A percentile compares a stretch with the other conserved stretches of the same genome.
These are phyloP conservation scores for Omphalotus olearius DNA, from an alignment of 1,284 basidiomycete species.

Conservation along the genomic window DNA sequence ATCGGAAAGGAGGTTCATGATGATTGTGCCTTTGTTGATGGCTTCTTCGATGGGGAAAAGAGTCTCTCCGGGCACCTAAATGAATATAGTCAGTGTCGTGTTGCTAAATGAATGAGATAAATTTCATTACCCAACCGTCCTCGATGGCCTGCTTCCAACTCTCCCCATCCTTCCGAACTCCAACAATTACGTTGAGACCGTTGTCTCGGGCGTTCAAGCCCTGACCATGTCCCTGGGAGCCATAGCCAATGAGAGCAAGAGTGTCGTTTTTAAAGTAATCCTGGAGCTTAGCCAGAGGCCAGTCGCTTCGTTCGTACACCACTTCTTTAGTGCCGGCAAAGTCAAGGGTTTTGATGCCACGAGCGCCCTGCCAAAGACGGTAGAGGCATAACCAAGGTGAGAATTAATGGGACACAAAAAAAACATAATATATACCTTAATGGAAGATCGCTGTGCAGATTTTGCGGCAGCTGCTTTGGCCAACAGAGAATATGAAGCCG, in stretches of 20 bases:
- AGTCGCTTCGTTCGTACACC: slow-evolving; percentile 97
- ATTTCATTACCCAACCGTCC: slow-evolving; percentile 86
- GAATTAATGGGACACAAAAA: slow-evolving; percentile 18
- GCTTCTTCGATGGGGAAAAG: slow-evolving; percentile 99
- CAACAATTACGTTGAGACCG: slow-evolving; percentile 97
- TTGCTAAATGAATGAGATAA: neutral
- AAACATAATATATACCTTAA: slow-evolving; percentile 37
- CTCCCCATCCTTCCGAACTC: slow-evolving; percentile 96
- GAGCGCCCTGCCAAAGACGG: slow-evolving; percentile 35
- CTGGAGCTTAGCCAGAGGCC: slow-evolving; percentile 96
- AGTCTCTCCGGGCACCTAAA: slow-evolving; percentile 89
- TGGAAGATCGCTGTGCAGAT: slow-evolving; percentile 32
- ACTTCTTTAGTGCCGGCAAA: slow-evolving; percentile 95
- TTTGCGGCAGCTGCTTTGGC: slow-evolving; percentile 45
- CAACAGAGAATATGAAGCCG: slow-evolving; percentile 74
- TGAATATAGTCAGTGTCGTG: slow-evolving; percentile 3
- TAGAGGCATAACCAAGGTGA: neutral
- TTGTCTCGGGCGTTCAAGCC: slow-evolving; percentile 99
- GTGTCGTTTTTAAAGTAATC: slow-evolving; percentile 99
- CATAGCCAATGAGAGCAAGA: slow-evolving; percentile 97
- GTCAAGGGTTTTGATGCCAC: slow-evolving; percentile 96
- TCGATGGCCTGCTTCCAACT: slow-evolving; percentile 95
- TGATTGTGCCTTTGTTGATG: slow-evolving; percentile 93
- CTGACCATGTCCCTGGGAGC: slow-evolving; percentile 99
- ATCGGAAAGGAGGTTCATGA: slow-evolving; percentile 99